Evolutionary conservation across 257 asterid genomes (phyloP), one percentile per base, ranked within the genome.

Genomic region (Fraxinus cuspidata): DNA sequence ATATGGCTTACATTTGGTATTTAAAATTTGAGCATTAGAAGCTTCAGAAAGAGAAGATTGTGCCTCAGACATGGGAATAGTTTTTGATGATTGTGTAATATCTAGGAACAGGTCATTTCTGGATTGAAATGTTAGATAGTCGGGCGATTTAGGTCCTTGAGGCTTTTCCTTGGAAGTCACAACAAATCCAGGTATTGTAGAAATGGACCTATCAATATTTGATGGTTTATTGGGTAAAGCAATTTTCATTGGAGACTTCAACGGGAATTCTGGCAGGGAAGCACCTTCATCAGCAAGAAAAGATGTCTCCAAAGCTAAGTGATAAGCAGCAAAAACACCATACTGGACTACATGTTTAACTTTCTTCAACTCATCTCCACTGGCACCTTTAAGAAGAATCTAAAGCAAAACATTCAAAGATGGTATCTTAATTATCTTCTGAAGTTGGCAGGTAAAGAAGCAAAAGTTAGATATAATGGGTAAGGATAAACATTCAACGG

Each of bases 281-380:
- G 97, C 97, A 72, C 97, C 94, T 83, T 91, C 95, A 77, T 91
- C 93, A 65, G 97, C 97, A 80, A 91, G 94, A 87, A 89, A 91
- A 12, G 97, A 89, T 47, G 93, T 88, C 85, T 89, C 93, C n/a
- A 91, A 80, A 84, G 97, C 93, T 77, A 89, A 84, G 85, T 89
- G 97, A 83, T 91, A 91, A 63, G 97, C 97, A 64, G 95, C 97
- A 88, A 89, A 91, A 72, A 91, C 90, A 77, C 91, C 92, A 73
- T 89, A 88, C 44, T 89, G 93, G 78, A 91, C 60, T 51, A 89
- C 89, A 32, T 85, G 93, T 77, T 91, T 91, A 49, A 89, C 90
- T 84, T 87, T 89, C 88, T 91, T 91, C 86, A 91, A 83, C 79
- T 87, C 93, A 81, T 89, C 95, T 81, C 91, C 97, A 76, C 82